phyloP scores from a whole-genome alignment of 345 rosid species.

The Fremontodendron californicum region DNA sequence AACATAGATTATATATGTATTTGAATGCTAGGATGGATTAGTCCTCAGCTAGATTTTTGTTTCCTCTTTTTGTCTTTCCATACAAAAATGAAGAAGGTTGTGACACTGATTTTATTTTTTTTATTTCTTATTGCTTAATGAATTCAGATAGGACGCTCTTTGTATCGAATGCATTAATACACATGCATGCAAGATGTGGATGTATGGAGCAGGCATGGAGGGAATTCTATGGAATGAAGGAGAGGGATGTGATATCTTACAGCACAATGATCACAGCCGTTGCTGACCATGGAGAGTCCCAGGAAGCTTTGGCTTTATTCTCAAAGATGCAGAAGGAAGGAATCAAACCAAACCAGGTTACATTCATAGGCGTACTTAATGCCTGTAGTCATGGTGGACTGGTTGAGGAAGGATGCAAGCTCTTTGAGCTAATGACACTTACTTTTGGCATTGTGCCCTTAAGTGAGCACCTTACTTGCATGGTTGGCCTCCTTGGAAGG shows the following conservation, averaged over 20 bases:
- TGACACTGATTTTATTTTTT: background rate
- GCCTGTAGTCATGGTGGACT: conserved; percentile 59
- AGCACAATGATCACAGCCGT: conserved; percentile 48
- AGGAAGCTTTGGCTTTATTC: conserved; percentile 40
- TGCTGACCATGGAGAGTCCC: conserved; percentile 48
- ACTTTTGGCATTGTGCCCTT: conserved; percentile 32
- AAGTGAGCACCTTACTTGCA: conserved; percentile 47
- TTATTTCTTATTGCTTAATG: background rate
- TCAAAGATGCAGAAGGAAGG: conserved; percentile 42
- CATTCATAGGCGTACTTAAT: conserved; percentile 39
- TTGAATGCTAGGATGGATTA: background rate
- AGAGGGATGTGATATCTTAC: conserved; percentile 45
- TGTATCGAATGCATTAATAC: conserved; percentile 47
- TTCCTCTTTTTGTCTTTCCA: background rate
- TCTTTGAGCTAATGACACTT: conserved; percentile 38
- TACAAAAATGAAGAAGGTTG: background rate
- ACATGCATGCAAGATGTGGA: conserved; percentile 70
- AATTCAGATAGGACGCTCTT: conserved; percentile 35
- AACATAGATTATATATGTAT: background rate
- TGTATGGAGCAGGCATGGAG: conserved; percentile 34
- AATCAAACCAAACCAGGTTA: conserved; percentile 48
- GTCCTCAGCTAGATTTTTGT: background rate
- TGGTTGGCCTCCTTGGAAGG: conserved; percentile 56
- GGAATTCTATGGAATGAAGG: conserved; percentile 43
- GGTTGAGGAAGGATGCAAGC: conserved; percentile 44